Base-by-base conservation (phyloP, 768 basidiomycete genomes). In the Rhodotorula taiwanensis region DNA sequence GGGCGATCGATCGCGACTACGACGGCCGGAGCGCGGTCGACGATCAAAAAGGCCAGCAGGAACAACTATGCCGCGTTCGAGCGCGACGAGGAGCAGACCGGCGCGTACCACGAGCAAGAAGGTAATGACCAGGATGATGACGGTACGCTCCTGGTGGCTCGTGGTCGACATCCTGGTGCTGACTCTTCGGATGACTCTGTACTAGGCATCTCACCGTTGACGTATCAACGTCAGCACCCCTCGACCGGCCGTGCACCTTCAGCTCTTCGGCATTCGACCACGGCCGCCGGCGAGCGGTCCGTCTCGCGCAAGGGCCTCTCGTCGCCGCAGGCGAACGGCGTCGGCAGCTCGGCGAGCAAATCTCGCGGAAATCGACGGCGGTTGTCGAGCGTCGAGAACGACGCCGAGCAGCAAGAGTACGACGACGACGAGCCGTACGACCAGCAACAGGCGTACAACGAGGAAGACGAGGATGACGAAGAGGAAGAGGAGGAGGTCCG, bases 101-200 rank as follows among this genome's bases (percentile, higher is more conserved):
- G 52, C 21, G n/a, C n/a, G n/a, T n/a, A n/a, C n/a, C n/a, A n/a
- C n/a, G 52, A 54, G 18, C 48, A 56, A 10, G 57, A 55, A 39
- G 20, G 58, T 60, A 21, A 67, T 63, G 66, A 42, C 41, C 18
- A n/a, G 20, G 58, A 59, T 27, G 57, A 67, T 23, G 58, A 50
- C 20, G 49, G 66, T 67, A 9, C 25, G 61, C 11, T 23, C 10
- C 14, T 42, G 6, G 21, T 44, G 5, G 0, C 30, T 41, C 27
- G 7, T 5, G 21, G 31, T 5, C 33, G 20, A 18, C n/a, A 21
- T 28, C 10, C 36, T 47, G 13, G 14, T 20, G 4, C 21, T 39
- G 34, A 13, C n/a, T 7, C 47, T 14, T 23, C 23, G 5, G 10
- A 2, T 20, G 14, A 14, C 31, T 49, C 53, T 47, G 30, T 42